Percentiles rank a stretch among this genome's conserved stretches.
These are phyloP conservation scores for Senna siamea DNA, from an alignment of 306 rosid species.

Conservation along the genomic window DNA sequence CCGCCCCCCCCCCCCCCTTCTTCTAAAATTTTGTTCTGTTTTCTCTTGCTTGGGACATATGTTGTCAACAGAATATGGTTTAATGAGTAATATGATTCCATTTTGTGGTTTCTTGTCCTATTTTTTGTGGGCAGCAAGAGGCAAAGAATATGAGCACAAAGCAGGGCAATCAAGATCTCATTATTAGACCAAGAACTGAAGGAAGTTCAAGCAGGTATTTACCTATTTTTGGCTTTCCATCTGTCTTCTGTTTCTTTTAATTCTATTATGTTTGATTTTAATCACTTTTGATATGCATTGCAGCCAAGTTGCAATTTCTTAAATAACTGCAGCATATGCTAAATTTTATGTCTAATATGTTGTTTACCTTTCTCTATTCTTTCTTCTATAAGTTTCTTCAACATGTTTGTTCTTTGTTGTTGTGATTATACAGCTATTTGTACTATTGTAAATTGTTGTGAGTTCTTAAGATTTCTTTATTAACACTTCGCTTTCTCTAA, in stretches of 20 bases:
- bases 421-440: slow-evolving; percentile 13
- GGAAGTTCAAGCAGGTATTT: slow-evolving; percentile 66
- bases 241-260: neutral
- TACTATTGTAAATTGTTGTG: neutral
- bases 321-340: too few species aligned
- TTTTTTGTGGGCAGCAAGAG: slow-evolving; percentile 64
- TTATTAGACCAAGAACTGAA: slow-evolving; percentile 44
- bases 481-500: slow-evolving; percentile 41
- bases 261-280: too few species aligned
- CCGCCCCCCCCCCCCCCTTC: too few species aligned
- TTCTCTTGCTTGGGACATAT: too few species aligned
- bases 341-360: too few species aligned
- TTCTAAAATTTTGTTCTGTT: too few species aligned
- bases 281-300: too few species aligned
- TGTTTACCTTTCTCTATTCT: too few species aligned
- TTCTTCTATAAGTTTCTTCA: slow-evolving; percentile 20
- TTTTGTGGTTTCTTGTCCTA: too few species aligned
- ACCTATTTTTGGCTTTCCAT: slow-evolving; percentile 13
- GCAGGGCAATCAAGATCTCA: slow-evolving; percentile 47
- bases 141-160: slow-evolving; percentile 59
- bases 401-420: slow-evolving; percentile 14
- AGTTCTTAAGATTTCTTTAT: slow-evolving; percentile 10
- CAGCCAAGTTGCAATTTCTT: too few species aligned
- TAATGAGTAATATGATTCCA: too few species aligned
- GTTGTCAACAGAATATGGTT: too few species aligned